A percentile compares a stretch with the other conserved stretches of the same genome.
Conservation (phyloP, 1,284 basidiomycete genomes). For the Sporisorium graminicola region DNA sequence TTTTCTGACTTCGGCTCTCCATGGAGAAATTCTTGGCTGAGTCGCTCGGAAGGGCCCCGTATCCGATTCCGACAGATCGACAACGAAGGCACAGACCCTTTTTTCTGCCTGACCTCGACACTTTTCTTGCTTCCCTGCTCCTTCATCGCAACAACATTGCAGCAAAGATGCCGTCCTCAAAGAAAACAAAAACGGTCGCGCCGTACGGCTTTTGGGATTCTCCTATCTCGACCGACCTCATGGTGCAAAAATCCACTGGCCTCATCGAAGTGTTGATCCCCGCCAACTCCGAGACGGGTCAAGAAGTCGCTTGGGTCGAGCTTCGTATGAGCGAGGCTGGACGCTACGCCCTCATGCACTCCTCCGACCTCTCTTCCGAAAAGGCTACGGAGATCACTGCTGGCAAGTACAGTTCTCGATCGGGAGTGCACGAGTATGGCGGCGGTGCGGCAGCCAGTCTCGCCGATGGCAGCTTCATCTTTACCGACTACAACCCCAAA, state of each 20-base stretch:
- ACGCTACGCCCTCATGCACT: conserved; percentile 74
- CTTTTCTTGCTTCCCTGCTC: background rate
- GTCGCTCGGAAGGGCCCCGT: conserved; percentile 4
- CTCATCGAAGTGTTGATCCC: conserved; percentile 45
- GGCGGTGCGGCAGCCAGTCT: conserved; percentile 56
- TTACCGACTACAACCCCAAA: conserved; percentile 52
- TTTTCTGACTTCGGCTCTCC: background rate
- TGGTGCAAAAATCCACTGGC: conserved; percentile 72
- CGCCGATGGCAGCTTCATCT: conserved; percentile 49
- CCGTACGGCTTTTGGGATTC: conserved; percentile 73
- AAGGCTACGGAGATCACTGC: conserved; percentile 35
- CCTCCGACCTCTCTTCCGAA: conserved; percentile 64
- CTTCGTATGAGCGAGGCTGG: conserved; percentile 76
- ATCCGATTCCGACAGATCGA: conserved; percentile 3
- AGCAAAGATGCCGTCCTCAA: conserved; percentile 25
- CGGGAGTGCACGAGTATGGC: conserved; percentile 63
- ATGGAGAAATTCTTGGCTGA: conserved; percentile 7
- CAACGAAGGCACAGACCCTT: conserved; percentile 24
- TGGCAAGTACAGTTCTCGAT: conserved; percentile 51
- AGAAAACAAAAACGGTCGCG: conserved; percentile 40
- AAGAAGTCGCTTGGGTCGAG: conserved; percentile 76
- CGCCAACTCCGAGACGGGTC: conserved; percentile 35
- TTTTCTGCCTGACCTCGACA: background rate
- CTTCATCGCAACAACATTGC: no score
- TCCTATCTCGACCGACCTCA: conserved; percentile 74